A percentile compares a stretch with the other conserved stretches of the same genome.
phyloP scores from a whole-genome alignment of 2,329 filamentous ascomycete species.

The Talaromyces sp. region DNA sequence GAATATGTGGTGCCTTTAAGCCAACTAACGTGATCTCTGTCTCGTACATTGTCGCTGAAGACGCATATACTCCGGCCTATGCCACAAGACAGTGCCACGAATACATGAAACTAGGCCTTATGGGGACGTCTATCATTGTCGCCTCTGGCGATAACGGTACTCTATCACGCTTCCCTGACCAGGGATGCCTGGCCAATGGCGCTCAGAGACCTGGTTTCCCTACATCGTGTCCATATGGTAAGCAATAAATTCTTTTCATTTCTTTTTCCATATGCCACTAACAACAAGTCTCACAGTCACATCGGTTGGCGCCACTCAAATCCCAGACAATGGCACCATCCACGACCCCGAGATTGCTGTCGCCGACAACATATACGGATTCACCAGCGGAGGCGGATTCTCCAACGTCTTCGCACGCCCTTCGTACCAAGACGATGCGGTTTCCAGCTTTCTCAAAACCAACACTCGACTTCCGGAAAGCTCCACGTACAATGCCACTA shows the following conservation, averaged over 20 bases:
- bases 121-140: constrained; percentile 26
- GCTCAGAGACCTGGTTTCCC: constrained; percentile 43
- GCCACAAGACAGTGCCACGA: constrained; percentile 1
- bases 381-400: constrained; percentile 33
- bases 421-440: constrained; percentile 37
- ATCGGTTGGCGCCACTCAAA: constrained; percentile 36
- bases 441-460: constrained; percentile 36
- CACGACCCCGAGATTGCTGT: constrained; percentile 2
- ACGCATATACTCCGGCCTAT: background rate
- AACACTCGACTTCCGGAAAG: constrained; percentile 32
- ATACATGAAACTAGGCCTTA: constrained; percentile 33
- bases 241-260: background rate
- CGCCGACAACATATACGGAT: background rate
- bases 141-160: constrained; percentile 25
- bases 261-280: background rate
- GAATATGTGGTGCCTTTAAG: background rate
- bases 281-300: constrained; percentile 27
- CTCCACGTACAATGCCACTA: constrained; percentile 41
- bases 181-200: background rate
- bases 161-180: constrained; percentile 9
- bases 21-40: constrained; percentile 5
- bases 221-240: constrained; percentile 45
- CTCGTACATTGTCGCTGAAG: constrained; percentile 4
- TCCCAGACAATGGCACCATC: background rate
- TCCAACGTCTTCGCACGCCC: constrained; percentile 44